Evolutionary conservation across 2,329 filamentous ascomycete species (phyloP), one percentile per base, ranked within the genome.

Genomic region (Alternaria ethzedia): DNA sequence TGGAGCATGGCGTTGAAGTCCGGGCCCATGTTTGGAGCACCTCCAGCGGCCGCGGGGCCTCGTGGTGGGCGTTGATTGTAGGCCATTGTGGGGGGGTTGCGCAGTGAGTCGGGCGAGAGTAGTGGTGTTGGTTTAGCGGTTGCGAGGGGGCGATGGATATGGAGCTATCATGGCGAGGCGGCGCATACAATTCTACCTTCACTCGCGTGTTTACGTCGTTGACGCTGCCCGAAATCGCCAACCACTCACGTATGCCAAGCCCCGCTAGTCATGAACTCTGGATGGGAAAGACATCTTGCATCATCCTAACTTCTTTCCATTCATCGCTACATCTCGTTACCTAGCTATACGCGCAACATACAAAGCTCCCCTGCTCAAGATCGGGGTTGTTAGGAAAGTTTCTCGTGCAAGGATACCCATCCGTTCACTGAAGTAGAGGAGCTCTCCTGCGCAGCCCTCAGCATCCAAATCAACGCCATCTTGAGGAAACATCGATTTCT

Each of bases 1-100:
- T 76, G 73, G 7, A 78, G 70, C 77, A 79, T 79, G 60, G 75
- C 72, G 57, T 78, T 78, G 70, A 79, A 79, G 73, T 71, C 72
- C 54, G 68, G 70, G 30, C 70, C 70, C 66, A 72, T 71, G 51
- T 75, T 75, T 62, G 72, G 71, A 28, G 70, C 68, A 67, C 69
- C 70, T 62, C 70, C 74, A 60, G 75, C 69, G 71, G 74, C 68
- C 71, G 74, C 73, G 66, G 60, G 60, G 60, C 71, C 71, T 70
- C 73, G 71, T 63, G 70, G 74, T 65, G 72, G 67, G 58, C 74
- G 69, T 21, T 72, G 67, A 51, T 71, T 70, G 66, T 69, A 77
- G 23, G 75, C 70, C 75, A 77, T 77, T 63, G 50, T 57, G 55
- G 46, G 47, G 47, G 23, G 32, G 43, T 57, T 64, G 44, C 46